phyloP scores from a whole-genome alignment of 495 filamentous ascomycete species.

The Penicillium verhagenii region DNA sequence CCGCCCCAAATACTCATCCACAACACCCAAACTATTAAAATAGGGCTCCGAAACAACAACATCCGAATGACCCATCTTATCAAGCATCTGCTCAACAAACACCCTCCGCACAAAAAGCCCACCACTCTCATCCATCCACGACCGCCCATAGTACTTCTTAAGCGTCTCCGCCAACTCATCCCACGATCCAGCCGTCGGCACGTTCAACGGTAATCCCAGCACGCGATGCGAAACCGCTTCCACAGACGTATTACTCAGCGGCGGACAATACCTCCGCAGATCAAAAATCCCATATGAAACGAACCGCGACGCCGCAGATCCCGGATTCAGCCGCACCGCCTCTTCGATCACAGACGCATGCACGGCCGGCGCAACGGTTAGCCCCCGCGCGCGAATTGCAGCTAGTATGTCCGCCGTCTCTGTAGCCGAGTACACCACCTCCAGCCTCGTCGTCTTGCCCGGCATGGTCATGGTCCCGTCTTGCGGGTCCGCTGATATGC shows the following conservation, averaged over 20 bases:
- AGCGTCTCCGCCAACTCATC: not conserved
- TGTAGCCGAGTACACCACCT: not conserved
- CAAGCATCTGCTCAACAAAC: not conserved
- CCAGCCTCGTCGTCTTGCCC: not conserved
- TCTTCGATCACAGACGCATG: not conserved
- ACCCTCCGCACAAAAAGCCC: not conserved
- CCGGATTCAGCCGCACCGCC: not conserved
- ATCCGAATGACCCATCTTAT: not conserved
- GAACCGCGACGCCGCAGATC: not conserved
- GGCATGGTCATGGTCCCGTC: too few relatives aligned
- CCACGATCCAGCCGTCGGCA: not conserved
- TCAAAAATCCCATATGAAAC: not conserved
- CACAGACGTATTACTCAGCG: not conserved
- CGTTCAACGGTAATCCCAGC: not conserved
- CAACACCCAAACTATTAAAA: not conserved
- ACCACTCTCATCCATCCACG: not conserved
- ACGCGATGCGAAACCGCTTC: not conserved
- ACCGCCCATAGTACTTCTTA: not conserved
- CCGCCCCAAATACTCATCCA: not conserved
- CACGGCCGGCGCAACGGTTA: not conserved
- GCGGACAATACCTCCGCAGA: not conserved
- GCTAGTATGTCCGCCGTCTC: not conserved
- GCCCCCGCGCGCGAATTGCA: not conserved
- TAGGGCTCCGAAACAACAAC: not conserved
- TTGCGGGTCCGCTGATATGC: not conserved